phyloP scores from a whole-genome alignment of 768 basidiomycete genomes.

The Amanita phalloides region DNA sequence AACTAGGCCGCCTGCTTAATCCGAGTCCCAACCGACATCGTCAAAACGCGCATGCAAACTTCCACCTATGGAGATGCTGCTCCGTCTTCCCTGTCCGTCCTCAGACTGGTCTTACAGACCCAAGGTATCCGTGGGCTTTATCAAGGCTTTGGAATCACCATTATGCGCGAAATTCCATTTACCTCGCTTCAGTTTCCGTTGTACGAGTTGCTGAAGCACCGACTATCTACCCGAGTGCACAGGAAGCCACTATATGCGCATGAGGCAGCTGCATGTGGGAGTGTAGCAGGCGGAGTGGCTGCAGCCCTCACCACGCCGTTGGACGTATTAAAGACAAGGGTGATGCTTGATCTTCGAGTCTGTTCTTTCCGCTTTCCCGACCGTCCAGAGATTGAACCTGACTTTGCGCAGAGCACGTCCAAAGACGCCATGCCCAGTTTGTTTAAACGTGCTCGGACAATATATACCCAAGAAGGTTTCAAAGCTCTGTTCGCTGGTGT shows the following conservation, averaged over 20 bases:
- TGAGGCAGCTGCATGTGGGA: slow-evolving; percentile 84
- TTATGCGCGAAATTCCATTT: slow-evolving; percentile 75
- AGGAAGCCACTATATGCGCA: slow-evolving; percentile 49
- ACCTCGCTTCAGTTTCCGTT: slow-evolving; percentile 93
- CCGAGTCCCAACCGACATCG: slow-evolving; percentile 92
- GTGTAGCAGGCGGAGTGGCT: slow-evolving; percentile 82
- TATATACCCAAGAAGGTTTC: slow-evolving; percentile 63
- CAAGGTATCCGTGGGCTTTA: slow-evolving; percentile 79
- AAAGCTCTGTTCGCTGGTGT: slow-evolving; percentile 77
- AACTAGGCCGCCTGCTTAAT: slow-evolving; percentile 81
- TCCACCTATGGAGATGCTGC: slow-evolving; percentile 54
- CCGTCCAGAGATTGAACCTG: neutral
- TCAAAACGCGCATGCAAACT: slow-evolving; percentile 90
- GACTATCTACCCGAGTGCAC: slow-evolving; percentile 42
- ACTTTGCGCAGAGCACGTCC: slow-evolving; percentile 31
- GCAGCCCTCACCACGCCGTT: slow-evolving; percentile 89
- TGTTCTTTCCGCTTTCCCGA: slow-evolving; percentile 11
- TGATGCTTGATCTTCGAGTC: slow-evolving; percentile 90
- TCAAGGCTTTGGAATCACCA: slow-evolving; percentile 76
- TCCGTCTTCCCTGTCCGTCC: slow-evolving; percentile 49
- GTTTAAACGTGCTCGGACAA: slow-evolving; percentile 43
- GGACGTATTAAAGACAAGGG: slow-evolving; percentile 93
- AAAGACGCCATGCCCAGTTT: slow-evolving; percentile 45
- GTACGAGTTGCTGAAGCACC: slow-evolving; percentile 78
- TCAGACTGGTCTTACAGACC: slow-evolving; percentile 40